Evolutionary conservation across 495 filamentous ascomycete species (phyloP), one percentile per base, ranked within the genome.

Genomic region (Rhypophila decipiens): DNA sequence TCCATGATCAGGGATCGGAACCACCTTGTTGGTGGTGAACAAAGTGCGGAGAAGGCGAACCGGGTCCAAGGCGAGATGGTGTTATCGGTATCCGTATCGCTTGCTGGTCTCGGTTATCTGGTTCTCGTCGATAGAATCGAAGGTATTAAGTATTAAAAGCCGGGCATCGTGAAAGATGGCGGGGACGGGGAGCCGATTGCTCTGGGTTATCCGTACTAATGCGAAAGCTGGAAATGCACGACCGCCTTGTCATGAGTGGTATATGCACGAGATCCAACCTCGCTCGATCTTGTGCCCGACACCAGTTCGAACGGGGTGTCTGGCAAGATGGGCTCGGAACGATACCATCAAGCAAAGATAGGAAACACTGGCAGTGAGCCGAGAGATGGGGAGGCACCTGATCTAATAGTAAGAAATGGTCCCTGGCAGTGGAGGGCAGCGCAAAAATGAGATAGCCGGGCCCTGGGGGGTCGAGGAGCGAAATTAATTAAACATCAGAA

Each of bases 1-100:
- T 81, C 78, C 76, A 81, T 79, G 23, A 56, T 55, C 39, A 53
- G 56, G 44, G 39, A 19, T 47, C 39, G 37, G 19, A n/a, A 40
- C 24, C 38, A 5, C 38, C 42, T 31, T 24, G 10, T 33, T 17
- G 33, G 27, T n/a, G 27, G 22, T 31, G 24, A 34, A 40, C 18
- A n/a, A n/a, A n/a, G 24, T 15, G 20, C 20, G 47, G 1, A 17
- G 27, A 34, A 17, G 33, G 19, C 36, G 27, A 34, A 35, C 20
- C 31, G 29, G 44, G 34, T 31, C 24, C 31, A 40, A 40, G 18
- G 5, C 36, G n/a, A 39, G 36, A 15, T n/a, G 12, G 9, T 39
- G 27, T 13, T 31, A 31, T 31, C 27, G 18, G 38, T 39, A 18
- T 9, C 8, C 13, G 18, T 39, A 8, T 40, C 19, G 38, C 21